phyloP scores from a whole-genome alignment of 192 early-diverging fungal genomes.

The Gamsiella multidivaricata region DNA sequence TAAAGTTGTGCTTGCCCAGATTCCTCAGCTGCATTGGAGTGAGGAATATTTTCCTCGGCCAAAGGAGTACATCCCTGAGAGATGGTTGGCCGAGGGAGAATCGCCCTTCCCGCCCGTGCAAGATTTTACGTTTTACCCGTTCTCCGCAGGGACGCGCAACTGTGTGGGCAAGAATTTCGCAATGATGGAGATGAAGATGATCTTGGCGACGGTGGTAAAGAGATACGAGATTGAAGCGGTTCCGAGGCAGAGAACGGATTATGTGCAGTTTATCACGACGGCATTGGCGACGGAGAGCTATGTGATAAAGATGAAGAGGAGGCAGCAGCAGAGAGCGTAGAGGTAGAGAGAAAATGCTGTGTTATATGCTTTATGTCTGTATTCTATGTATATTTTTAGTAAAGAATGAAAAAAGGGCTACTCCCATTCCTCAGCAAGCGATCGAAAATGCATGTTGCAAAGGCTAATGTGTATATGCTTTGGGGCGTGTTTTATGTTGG shows the following conservation, averaged over 20 bases:
- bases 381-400: no score
- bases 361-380: no score
- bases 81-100: conserved; percentile 38
- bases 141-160: conserved; percentile 59
- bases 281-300: conserved; percentile 51
- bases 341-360: no score
- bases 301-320: conserved; percentile 50
- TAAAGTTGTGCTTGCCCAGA: conserved; percentile 29
- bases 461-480: no score
- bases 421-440: no score
- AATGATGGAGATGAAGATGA: conserved; percentile 62
- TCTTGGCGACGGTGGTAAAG: conserved; percentile 56
- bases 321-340: not conserved
- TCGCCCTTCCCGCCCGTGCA: conserved; percentile 35
- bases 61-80: conserved; percentile 28
- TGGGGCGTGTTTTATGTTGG: no score
- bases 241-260: conserved; percentile 40
- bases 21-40: conserved; percentile 21
- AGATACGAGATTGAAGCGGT: conserved; percentile 58
- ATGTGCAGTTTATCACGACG: conserved; percentile 58
- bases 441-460: no score
- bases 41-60: conserved; percentile 29
- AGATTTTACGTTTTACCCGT: conserved; percentile 57
- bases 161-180: conserved; percentile 67
- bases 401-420: no score